These are phyloP conservation scores for Phascolomyces articulosus DNA, from an alignment of 371 early-diverging fungal species.

Conservation along the genomic window DNA sequence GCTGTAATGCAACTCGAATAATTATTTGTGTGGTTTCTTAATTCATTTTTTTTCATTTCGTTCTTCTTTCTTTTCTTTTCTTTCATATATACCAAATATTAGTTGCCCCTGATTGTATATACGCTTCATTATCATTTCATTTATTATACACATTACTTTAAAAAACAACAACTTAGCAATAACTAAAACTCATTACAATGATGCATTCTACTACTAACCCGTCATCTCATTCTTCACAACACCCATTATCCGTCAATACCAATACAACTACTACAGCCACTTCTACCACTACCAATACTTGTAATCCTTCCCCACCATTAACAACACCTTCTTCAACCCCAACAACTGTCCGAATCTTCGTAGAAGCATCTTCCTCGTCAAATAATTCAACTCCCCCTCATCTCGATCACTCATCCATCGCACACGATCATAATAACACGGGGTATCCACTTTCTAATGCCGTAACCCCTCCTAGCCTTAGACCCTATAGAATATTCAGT, in stretches of 20 bases:
- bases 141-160: background rate
- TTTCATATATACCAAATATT: background rate
- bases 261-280: background rate
- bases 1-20: background rate
- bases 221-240: background rate
- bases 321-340: background rate
- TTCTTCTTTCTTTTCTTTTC: too few relatives aligned
- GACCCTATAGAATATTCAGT: slow-evolving; percentile 7
- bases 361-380: background rate
- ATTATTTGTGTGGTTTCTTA: background rate
- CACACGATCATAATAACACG: background rate
- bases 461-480: slow-evolving; percentile 23
- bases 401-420: background rate
- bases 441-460: slow-evolving; percentile 25
- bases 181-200: background rate
- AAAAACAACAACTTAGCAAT: slow-evolving; percentile 26
- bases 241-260: background rate
- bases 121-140: background rate
- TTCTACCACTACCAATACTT: background rate
- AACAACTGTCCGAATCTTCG: background rate
- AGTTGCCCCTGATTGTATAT: background rate
- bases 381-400: background rate
- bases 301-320: background rate
- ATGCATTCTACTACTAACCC: background rate
- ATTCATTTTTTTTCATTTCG: background rate